Evolutionary conservation across 257 asterid genomes (phyloP).

Genomic region (Nicotiana tomentosiformis): DNA sequence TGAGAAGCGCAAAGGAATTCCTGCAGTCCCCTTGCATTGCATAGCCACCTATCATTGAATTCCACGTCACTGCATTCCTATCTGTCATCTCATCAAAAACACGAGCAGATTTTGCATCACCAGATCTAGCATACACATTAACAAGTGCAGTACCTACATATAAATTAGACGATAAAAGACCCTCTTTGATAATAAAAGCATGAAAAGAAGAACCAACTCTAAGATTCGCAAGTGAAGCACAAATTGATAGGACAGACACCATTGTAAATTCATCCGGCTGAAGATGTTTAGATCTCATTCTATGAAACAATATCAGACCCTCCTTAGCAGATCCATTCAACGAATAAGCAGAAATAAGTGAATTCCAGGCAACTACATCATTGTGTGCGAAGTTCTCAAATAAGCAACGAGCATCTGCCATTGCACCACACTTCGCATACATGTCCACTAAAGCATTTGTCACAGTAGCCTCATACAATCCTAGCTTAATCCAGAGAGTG

Average conservation of each 20-base stretch:
- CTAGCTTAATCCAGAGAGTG: slow-evolving; percentile 41
- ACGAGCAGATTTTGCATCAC: slow-evolving; percentile 44
- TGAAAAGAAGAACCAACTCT: slow-evolving; percentile 47
- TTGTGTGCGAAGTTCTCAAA: slow-evolving; percentile 31
- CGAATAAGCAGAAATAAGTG: slow-evolving; percentile 38
- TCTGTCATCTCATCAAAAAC: slow-evolving; percentile 40
- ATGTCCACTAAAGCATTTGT: slow-evolving; percentile 51
- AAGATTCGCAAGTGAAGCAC: slow-evolving; percentile 34
- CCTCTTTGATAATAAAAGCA: slow-evolving; percentile 33
- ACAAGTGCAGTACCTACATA: slow-evolving; percentile 53
- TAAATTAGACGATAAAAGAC: slow-evolving; percentile 30
- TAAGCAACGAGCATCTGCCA: slow-evolving; percentile 29
- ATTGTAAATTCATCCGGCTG: slow-evolving; percentile 42
- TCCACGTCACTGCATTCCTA: slow-evolving; percentile 50
- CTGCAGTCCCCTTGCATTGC: slow-evolving; percentile 45
- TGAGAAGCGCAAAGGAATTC: slow-evolving; percentile 35
- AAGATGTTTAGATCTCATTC: slow-evolving; percentile 35
- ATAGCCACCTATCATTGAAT: slow-evolving; percentile 54
- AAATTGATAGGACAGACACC: slow-evolving; percentile 46
- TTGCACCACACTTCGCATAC: slow-evolving; percentile 43
- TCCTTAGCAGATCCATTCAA: slow-evolving; percentile 30
- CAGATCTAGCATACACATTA: slow-evolving; percentile 52
- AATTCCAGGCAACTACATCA: slow-evolving; percentile 57
- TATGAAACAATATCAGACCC: slow-evolving; percentile 35
- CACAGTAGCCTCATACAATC: slow-evolving; percentile 37